A percentile compares a stretch with the other conserved stretches of the same genome.
Evolutionary conservation across 169 alveolate species (phyloP).

Genomic region (Theileria parva): DNA sequence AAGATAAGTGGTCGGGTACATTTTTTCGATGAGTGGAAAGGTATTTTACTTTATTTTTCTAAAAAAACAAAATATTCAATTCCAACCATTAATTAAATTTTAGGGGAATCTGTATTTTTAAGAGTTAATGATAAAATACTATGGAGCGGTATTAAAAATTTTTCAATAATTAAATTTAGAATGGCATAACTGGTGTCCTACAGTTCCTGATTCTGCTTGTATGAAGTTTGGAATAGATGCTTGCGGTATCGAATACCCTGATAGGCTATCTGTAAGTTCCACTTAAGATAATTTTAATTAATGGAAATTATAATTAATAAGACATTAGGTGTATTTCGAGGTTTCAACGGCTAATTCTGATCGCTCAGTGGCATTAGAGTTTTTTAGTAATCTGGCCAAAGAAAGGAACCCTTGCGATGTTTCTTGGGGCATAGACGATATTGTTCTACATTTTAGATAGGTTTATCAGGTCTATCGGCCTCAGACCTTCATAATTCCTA

Average conservation of each 20-base stretch:
- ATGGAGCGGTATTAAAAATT: conserved; percentile 63
- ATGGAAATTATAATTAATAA: neutral
- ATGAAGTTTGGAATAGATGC: conserved; percentile 64
- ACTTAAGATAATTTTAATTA: neutral
- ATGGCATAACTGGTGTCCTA: conserved; percentile 68
- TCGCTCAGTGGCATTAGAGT: conserved; percentile 42
- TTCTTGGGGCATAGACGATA: conserved; percentile 84
- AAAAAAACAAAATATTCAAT: neutral
- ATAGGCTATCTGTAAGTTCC: conserved; percentile 60
- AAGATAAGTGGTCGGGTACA: conserved; percentile 74
- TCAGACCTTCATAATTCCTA: conserved; percentile 18
- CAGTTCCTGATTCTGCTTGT: conserved; percentile 60
- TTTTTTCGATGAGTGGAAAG: conserved; percentile 80
- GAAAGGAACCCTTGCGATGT: conserved; percentile 74
- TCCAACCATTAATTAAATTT: neutral
- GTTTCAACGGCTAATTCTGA: conserved; percentile 33
- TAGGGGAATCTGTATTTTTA: conserved; percentile 72
- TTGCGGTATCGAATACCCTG: conserved; percentile 78
- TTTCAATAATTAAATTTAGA: conserved; percentile 15
- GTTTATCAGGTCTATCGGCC: neutral
- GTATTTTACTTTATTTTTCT: neutral
- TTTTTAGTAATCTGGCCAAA: conserved; percentile 61
- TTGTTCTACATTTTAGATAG: conserved; percentile 66
- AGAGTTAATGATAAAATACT: conserved; percentile 69
- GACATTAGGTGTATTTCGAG: conserved; percentile 42